Percentiles rank a stretch among this genome's conserved stretches.
Conservation (phyloP, 495 filamentous ascomycete genomes). For the Aspergillus funiculosus region DNA sequence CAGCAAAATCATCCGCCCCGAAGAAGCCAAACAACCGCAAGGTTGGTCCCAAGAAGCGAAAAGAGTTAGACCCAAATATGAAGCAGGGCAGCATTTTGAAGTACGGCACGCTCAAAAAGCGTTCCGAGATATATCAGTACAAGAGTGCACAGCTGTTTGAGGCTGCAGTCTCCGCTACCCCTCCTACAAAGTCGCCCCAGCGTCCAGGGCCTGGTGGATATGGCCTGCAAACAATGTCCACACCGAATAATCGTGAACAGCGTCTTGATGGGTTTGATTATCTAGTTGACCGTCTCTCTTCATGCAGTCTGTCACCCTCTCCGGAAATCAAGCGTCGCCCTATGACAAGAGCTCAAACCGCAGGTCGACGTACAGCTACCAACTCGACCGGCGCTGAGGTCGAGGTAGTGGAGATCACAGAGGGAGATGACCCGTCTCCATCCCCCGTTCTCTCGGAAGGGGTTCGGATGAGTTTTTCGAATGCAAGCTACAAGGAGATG, state of each 20-base stretch:
- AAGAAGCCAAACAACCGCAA: slow-evolving; percentile 29
- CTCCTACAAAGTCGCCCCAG: slow-evolving; percentile 15
- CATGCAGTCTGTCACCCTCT: slow-evolving; percentile 20
- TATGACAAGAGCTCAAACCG: slow-evolving; percentile 7
- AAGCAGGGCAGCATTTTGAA: slow-evolving; percentile 43
- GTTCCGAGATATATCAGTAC: slow-evolving; percentile 28
- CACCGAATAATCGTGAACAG: slow-evolving; percentile 8
- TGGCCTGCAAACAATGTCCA: slow-evolving; percentile 9
- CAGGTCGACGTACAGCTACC: slow-evolving; percentile 14
- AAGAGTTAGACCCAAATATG: slow-evolving; percentile 40
- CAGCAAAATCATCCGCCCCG: slow-evolving; percentile 29
- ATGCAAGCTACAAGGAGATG: slow-evolving; percentile 9
- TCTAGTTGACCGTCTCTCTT: slow-evolving; percentile 27
- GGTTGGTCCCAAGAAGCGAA: slow-evolving; percentile 36
- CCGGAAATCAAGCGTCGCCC: slow-evolving; percentile 25
- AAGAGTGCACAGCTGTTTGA: slow-evolving; percentile 33
- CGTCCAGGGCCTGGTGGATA: slow-evolving; percentile 7
- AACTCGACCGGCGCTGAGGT: slow-evolving; percentile 11
- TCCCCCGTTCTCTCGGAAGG: background rate
- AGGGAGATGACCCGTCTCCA: slow-evolving; percentile 11
- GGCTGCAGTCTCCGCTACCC: slow-evolving; percentile 21
- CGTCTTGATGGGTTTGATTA: slow-evolving; percentile 24
- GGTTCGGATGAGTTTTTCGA: slow-evolving; percentile 24
- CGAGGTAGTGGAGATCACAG: slow-evolving; percentile 12
- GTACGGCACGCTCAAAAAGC: slow-evolving; percentile 43